A percentile compares a stretch with the other conserved stretches of the same genome.
Conservation (phyloP, 257 asterid species). For the Solanum dulcamara region DNA sequence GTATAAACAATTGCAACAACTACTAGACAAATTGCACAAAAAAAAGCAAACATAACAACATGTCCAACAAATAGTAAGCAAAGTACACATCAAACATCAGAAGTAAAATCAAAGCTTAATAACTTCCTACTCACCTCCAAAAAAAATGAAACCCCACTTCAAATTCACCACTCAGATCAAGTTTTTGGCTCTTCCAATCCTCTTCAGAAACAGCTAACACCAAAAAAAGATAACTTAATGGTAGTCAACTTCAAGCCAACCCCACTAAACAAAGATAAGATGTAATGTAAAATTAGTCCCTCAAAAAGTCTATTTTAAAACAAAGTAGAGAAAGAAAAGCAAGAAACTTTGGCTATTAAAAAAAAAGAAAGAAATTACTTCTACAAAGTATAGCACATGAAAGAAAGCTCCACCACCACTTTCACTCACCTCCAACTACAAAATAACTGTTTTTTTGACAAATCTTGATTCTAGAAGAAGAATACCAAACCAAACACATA, state of each 20-base stretch:
- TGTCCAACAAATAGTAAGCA: neutral
- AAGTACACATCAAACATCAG: neutral
- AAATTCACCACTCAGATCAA: slow-evolving; percentile 9
- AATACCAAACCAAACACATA: slow-evolving; percentile 1
- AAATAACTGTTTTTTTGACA: slow-evolving; percentile 13
- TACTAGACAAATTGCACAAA: neutral
- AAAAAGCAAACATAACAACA: neutral
- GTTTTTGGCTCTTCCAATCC: neutral
- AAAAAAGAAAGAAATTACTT: neutral
- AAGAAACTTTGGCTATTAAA: neutral
- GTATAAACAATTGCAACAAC: neutral
- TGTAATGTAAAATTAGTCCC: slow-evolving; percentile 10
- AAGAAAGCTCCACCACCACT: slow-evolving; percentile 20
- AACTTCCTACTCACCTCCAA: slow-evolving; percentile 18
- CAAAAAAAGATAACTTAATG: slow-evolving; percentile 12
- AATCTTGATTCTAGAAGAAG: neutral
- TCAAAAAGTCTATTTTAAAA: slow-evolving; percentile 18
- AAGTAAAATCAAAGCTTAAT: neutral
- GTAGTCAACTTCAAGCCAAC: slow-evolving; percentile 14
- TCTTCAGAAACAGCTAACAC: slow-evolving; percentile 7
- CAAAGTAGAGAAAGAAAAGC: slow-evolving; percentile 8
- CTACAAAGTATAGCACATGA: slow-evolving; percentile 42
- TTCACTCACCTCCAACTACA: neutral
- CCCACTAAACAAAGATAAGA: slow-evolving; percentile 7
- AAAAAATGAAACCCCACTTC: slow-evolving; percentile 12